Evolutionary conservation across 1,139 yeast species (phyloP), one percentile per base, ranked within the genome.

Genomic region (Eremothecium cymbalariae): DNA sequence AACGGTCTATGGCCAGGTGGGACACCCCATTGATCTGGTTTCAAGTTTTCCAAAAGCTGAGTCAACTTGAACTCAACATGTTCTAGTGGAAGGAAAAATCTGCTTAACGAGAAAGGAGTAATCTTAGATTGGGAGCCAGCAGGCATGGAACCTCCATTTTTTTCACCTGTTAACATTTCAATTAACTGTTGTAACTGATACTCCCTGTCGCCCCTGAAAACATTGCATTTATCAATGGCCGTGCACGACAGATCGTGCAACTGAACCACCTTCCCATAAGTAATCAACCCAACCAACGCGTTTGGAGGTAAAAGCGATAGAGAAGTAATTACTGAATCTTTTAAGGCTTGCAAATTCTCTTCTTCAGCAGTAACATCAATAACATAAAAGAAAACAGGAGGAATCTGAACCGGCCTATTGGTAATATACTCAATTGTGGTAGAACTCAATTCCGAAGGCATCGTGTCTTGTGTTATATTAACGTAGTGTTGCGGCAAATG

Each of bases 291-390:
- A 41, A 90, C 79, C 42, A 88, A 70, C 2, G 96, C 93, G 54
- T 90, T 86, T 29, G 95, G 94, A 19, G 99, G 99, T 53, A 90
- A 73, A 49, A 84, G 65, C 37, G 85, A 73, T 48, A 93, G 70
- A 9, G 94, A 77, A 40, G 85, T 77, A 38, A 86, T 75, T 51
- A 90, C 70, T 20, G 94, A 74, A 49, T 86, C 95, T 59, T 85
- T 85, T 59, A 90, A 70, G 8, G 96, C 90, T 57, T 79, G 76
- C 55, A 90, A 69, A 59, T 86, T 90, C 52, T 90, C 98, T 39
- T 77, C 85, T 53, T 93, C 97, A 60, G 93, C 95, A 57, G 98
- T 90, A 45, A 88, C 68, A 60, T 90, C 99, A 48, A 90, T 78
- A 22, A 86, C 93, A 57, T 85, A 85, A 46, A 86, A 65, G 59